phyloP scores from a whole-genome alignment of 768 basidiomycete species.

The Phaeolepiota aurea region DNA sequence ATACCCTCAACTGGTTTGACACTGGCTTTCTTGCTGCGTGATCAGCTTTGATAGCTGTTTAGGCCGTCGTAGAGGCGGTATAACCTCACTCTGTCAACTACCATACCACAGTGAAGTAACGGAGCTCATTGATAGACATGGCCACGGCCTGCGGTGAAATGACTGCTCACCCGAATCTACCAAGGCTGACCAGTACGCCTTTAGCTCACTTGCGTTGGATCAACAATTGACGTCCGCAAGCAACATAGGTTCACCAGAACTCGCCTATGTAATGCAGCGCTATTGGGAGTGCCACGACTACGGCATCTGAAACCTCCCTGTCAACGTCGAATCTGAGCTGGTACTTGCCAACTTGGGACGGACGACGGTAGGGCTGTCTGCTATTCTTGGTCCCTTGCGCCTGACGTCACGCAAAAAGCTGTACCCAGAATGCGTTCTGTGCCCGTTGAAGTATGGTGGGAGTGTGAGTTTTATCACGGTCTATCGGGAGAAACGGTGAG shows the following conservation, averaged over 20 bases:
- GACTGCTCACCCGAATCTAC: slow-evolving; percentile 74
- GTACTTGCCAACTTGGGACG: slow-evolving; percentile 86
- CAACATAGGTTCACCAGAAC: slow-evolving; percentile 81
- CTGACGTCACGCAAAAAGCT: slow-evolving; percentile 48
- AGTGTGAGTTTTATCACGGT: slow-evolving; percentile 78
- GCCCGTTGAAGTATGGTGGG: slow-evolving; percentile 83
- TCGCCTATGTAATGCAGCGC: slow-evolving; percentile 96
- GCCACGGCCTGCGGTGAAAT: slow-evolving; percentile 92
- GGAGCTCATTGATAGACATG: slow-evolving; percentile 57
- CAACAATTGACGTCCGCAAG: slow-evolving; percentile 3
- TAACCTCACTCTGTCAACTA: slow-evolving; percentile 15
- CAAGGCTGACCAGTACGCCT: slow-evolving; percentile 61
- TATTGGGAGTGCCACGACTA: slow-evolving; percentile 99
- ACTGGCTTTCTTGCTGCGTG: slow-evolving; percentile 81
- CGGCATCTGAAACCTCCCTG: slow-evolving; percentile 80
- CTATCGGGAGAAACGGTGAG: slow-evolving; percentile 96
- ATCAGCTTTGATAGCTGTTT: slow-evolving; percentile 74
- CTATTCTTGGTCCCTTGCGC: slow-evolving; percentile 70
- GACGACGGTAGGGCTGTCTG: slow-evolving; percentile 80
- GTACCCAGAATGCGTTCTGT: slow-evolving; percentile 80
- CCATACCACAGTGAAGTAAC: slow-evolving; percentile 2
- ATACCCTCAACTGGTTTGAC: slow-evolving; percentile 79
- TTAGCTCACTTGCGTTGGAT: background rate
- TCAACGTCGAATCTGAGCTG: slow-evolving; percentile 85
- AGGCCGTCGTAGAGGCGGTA: slow-evolving; percentile 81